A percentile compares a stretch with the other conserved stretches of the same genome.
Conservation (phyloP, 2,329 filamentous ascomycete genomes). For the Myriangium duriaei region DNA sequence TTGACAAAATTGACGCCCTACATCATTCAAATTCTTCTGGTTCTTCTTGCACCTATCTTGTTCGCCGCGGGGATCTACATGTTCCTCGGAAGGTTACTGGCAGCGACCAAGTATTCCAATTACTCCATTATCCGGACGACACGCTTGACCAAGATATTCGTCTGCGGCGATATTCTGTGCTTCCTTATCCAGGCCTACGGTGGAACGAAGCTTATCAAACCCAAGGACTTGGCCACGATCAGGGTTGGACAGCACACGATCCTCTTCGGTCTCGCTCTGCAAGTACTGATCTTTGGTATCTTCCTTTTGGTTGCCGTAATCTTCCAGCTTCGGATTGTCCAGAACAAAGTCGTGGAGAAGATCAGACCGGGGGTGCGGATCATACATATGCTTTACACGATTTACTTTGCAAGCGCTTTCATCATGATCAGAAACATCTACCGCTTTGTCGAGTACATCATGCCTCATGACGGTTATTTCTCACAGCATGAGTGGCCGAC, state of each 20-base stretch:
- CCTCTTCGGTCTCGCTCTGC: constrained; percentile 43
- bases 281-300: constrained; percentile 44
- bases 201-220: constrained; percentile 4
- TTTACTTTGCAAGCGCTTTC: constrained; percentile 27
- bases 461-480: constrained; percentile 29
- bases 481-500: constrained; percentile 30
- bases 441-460: constrained; percentile 35
- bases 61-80: constrained; percentile 42
- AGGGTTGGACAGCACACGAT: constrained; percentile 34
- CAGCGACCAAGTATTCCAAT: constrained; percentile 28
- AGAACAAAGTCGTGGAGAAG: constrained; percentile 1
- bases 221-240: constrained; percentile 23
- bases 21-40: constrained; percentile 31
- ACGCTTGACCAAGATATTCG: constrained; percentile 44
- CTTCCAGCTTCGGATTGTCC: constrained; percentile 37
- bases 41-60: constrained; percentile 37
- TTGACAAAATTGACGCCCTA: constrained; percentile 25
- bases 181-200: constrained; percentile 6
- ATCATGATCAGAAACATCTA: constrained; percentile 36
- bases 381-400: constrained; percentile 18
- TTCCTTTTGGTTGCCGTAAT: constrained; percentile 39
- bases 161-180: constrained; percentile 26
- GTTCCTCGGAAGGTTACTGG: constrained; percentile 35
- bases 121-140: constrained; percentile 31
- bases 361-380: constrained; percentile 1